A percentile compares a stretch with the other conserved stretches of the same genome.
These are phyloP conservation scores for Solanum ahanhuiri DNA, from an alignment of 257 asterid species.

Conservation along the genomic window DNA sequence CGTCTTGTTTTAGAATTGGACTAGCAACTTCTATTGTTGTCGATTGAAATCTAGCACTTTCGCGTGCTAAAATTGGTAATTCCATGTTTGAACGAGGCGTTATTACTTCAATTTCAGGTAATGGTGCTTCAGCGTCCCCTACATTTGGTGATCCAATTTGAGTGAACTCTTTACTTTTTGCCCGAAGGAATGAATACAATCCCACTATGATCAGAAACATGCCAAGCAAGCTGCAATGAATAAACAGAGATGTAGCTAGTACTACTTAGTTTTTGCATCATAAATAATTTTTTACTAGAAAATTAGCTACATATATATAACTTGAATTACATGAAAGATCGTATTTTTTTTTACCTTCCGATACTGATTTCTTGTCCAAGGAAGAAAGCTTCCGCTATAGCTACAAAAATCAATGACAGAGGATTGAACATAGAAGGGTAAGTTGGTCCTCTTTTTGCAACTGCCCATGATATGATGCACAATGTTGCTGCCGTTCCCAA, in stretches of 20 bases:
- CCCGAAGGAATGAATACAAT: constrained; percentile 45
- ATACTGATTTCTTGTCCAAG: constrained; percentile 15
- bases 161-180: constrained; percentile 16
- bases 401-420: constrained; percentile 28
- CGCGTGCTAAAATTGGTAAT: background rate
- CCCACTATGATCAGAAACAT: constrained; percentile 42
- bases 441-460: constrained; percentile 45
- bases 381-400: constrained; percentile 32
- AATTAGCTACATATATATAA: background rate
- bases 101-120: background rate
- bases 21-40: background rate
- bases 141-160: background rate
- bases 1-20: background rate
- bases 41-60: background rate
- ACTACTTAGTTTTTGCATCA: background rate
- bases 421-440: constrained; percentile 76
- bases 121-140: background rate
- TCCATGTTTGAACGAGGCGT: background rate
- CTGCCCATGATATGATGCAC: constrained; percentile 36
- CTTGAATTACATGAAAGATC: background rate
- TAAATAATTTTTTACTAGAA: too few relatives aligned
- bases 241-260: background rate
- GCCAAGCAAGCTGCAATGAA: constrained; percentile 40
- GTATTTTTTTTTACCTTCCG: constrained; percentile 30
- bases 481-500: constrained; percentile 46